Evolutionary conservation across 306 rosid genomes (phyloP).

Genomic region (Vigna hirtella): DNA sequence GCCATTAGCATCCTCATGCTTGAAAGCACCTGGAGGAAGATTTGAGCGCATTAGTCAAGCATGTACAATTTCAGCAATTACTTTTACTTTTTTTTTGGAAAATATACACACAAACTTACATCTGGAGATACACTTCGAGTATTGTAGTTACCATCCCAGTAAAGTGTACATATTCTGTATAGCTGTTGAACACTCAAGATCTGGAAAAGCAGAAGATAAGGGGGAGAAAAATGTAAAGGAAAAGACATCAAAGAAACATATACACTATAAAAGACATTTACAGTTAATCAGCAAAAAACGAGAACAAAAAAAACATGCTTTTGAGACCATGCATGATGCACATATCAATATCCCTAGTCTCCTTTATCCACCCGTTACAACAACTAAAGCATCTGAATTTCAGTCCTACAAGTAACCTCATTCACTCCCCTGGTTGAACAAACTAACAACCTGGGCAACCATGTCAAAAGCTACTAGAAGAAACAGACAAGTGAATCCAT

Average conservation of each 20-base stretch:
- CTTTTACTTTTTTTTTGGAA: slow-evolving; percentile 1
- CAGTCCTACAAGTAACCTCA: neutral
- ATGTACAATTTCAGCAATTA: slow-evolving; percentile 33
- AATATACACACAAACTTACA: slow-evolving; percentile 55
- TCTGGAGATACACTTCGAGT: slow-evolving; percentile 90
- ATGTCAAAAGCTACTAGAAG: neutral
- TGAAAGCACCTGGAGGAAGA: slow-evolving; percentile 71
- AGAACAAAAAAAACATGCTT: neutral
- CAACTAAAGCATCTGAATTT: slow-evolving; percentile 9
- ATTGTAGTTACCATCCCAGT: slow-evolving; percentile 90
- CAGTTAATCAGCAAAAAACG: neutral
- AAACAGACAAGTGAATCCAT: neutral
- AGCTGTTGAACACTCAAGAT: slow-evolving; percentile 93
- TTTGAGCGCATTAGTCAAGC: slow-evolving; percentile 36
- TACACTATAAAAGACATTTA: neutral
- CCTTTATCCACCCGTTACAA: neutral
- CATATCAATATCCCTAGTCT: neutral
- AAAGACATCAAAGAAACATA: slow-evolving; percentile 24
- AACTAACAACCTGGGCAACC: neutral
- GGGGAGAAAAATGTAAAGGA: slow-evolving; percentile 13
- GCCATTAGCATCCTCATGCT: slow-evolving; percentile 91
- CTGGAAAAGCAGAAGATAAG: slow-evolving; percentile 53
- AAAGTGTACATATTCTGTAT: slow-evolving; percentile 89
- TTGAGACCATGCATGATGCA: neutral
- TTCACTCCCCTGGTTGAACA: neutral